These are phyloP conservation scores for Microsporum canis DNA, from an alignment of 2,329 filamentous ascomycete species.

Conservation along the genomic window DNA sequence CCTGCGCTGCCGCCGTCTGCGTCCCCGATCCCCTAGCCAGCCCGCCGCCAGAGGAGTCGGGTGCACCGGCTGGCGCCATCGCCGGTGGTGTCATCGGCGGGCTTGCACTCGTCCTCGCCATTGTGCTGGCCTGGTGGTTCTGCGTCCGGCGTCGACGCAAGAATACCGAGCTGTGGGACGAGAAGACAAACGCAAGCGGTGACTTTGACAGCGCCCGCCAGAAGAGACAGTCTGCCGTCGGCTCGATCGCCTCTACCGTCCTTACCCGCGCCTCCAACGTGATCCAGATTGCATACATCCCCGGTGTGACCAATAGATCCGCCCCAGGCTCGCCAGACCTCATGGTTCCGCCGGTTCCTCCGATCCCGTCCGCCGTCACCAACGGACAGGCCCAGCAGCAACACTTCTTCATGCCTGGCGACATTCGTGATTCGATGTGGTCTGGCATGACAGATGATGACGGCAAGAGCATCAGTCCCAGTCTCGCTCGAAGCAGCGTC, in stretches of 20 bases:
- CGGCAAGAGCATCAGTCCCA: slow-evolving; percentile 41
- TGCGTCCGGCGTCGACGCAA: slow-evolving; percentile 67
- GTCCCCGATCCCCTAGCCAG: slow-evolving; percentile 19
- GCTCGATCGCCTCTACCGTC: slow-evolving; percentile 89
- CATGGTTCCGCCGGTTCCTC: slow-evolving; percentile 83
- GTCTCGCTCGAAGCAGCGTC: slow-evolving; percentile 50
- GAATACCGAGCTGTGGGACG: slow-evolving; percentile 46
- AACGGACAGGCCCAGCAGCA: slow-evolving; percentile 55
- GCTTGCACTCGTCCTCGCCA: slow-evolving; percentile 58
- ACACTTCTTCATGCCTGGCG: slow-evolving; percentile 86
- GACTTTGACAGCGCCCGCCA: slow-evolving; percentile 47
- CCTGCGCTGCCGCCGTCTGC: slow-evolving; percentile 50
- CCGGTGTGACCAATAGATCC: slow-evolving; percentile 87
- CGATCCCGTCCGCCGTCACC: slow-evolving; percentile 57
- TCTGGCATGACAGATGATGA: slow-evolving; percentile 56
- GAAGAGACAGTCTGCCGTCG: slow-evolving; percentile 66
- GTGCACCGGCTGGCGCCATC: slow-evolving; percentile 69
- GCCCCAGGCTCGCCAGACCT: slow-evolving; percentile 69
- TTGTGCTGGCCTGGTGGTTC: slow-evolving; percentile 78
- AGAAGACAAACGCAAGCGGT: slow-evolving; percentile 36
- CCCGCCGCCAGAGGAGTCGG: slow-evolving; percentile 23
- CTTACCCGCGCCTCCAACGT: slow-evolving; percentile 95
- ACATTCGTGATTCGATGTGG: slow-evolving; percentile 83
- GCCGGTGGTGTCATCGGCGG: slow-evolving; percentile 86
- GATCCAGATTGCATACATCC: slow-evolving; percentile 98